A percentile compares a stretch with the other conserved stretches of the same genome.
Evolutionary conservation across 306 rosid genomes (phyloP).

Genomic region (Acacia crassicarpa): DNA sequence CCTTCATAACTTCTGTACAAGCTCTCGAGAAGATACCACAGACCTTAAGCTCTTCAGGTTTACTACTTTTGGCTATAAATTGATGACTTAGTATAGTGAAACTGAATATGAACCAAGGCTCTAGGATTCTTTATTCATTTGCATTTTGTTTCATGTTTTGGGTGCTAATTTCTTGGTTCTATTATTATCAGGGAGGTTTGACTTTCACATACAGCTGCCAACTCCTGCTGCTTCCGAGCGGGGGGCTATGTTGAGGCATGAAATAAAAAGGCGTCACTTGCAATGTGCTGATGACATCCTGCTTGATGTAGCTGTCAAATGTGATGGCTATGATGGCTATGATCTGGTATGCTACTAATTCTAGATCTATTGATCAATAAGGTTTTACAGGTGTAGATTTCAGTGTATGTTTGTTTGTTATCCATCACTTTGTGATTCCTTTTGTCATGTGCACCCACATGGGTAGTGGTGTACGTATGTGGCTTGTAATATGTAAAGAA

Average conservation of each 20-base stretch:
- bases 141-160: conserved; percentile 24
- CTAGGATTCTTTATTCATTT: conserved; percentile 10
- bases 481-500: conserved; percentile 4
- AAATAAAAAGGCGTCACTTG: conserved; percentile 72
- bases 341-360: conserved; percentile 74
- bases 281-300: conserved; percentile 71
- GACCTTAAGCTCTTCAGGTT: conserved; percentile 90
- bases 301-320: conserved; percentile 76
- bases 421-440: not conserved
- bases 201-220: conserved; percentile 82
- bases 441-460: conserved; percentile 12
- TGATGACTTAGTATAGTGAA: conserved; percentile 1
- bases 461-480: not conserved
- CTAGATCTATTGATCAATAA: conserved; percentile 2
- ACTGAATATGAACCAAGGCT: conserved; percentile 4
- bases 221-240: conserved; percentile 93
- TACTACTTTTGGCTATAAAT: conserved; percentile 32
- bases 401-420: conserved; percentile 17
- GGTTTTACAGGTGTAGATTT: not conserved
- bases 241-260: conserved; percentile 81
- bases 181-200: conserved; percentile 73
- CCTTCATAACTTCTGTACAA: conserved; percentile 68
- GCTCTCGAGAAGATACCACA: conserved; percentile 78
- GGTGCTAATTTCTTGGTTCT: conserved; percentile 27
- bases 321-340: conserved; percentile 97